Conservation (phyloP, 2,329 filamentous ascomycete genomes). For the Aspergillus amoenus region DNA sequence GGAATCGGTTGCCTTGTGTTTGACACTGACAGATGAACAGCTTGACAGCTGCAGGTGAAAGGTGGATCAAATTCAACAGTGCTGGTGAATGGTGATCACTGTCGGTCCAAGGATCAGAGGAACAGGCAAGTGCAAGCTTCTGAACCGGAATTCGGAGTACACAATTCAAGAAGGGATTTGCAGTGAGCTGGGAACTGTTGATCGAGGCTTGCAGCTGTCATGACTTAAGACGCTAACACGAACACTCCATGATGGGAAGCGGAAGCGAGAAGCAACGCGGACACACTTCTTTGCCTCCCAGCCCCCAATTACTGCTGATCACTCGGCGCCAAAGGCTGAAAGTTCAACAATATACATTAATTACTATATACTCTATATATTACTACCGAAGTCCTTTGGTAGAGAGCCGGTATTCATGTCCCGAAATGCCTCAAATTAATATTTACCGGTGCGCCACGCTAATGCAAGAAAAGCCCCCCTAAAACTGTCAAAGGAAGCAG, state of each 20-base stretch:
- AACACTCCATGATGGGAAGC: no score
- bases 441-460: slow-evolving; percentile 10
- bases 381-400: background rate
- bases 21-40: background rate
- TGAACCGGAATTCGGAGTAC: background rate
- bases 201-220: background rate
- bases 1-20: background rate
- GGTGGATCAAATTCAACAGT: background rate
- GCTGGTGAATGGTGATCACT: background rate
- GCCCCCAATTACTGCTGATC: no score
- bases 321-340: background rate
- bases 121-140: background rate
- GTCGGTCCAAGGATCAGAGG: no score
- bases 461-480: slow-evolving; percentile 7
- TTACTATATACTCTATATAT: background rate
- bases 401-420: background rate
- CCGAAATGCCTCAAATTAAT: background rate
- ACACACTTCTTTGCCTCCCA: no score
- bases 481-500: background rate
- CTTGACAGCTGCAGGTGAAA: background rate
- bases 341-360: background rate
- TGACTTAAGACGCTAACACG: background rate
- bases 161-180: background rate
- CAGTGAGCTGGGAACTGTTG: background rate
- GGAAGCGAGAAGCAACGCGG: no score